Percentiles rank a stretch among this genome's conserved stretches.
These are phyloP conservation scores for Solanum sitiens DNA, from an alignment of 257 asterid genomes.

Conservation along the genomic window DNA sequence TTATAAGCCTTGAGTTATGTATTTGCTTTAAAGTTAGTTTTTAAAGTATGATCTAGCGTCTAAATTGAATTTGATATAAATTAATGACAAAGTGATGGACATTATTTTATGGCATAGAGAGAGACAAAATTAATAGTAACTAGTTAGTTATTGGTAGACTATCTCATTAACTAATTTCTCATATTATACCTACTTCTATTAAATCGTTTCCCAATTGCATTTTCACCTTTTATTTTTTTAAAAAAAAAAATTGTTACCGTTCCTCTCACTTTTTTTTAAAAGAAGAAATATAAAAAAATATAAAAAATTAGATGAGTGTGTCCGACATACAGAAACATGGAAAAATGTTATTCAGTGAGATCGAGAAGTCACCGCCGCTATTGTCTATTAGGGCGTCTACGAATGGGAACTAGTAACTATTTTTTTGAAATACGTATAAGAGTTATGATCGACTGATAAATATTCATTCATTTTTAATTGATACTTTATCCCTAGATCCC, in stretches of 20 bases:
- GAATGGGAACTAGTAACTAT: not conserved
- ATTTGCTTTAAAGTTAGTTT: too few species aligned
- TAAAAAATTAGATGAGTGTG: not conserved
- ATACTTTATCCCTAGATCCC: too few species aligned
- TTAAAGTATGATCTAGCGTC: accelerated
- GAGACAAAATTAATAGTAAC: not conserved
- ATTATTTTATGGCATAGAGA: not conserved
- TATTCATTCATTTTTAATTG: accelerated
- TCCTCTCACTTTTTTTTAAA: not conserved
- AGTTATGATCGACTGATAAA: too few species aligned
- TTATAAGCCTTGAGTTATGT: too few species aligned
- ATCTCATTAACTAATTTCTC: not conserved
- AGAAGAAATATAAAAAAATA: too few species aligned
- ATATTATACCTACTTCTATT: not conserved
- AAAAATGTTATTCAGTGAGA: constrained; percentile 58
- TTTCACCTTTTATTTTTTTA: not conserved
- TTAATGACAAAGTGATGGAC: not conserved
- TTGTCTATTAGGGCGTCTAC: not conserved
- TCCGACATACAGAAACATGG: not conserved
- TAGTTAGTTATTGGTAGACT: not conserved
- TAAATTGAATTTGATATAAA: too few species aligned
- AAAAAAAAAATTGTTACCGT: not conserved
- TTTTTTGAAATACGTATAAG: not conserved
- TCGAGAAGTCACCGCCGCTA: constrained; percentile 13
- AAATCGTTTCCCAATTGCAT: not conserved